Evolutionary conservation across 2,329 filamentous ascomycete species (phyloP).

Genomic region (Colletotrichum incanum): DNA sequence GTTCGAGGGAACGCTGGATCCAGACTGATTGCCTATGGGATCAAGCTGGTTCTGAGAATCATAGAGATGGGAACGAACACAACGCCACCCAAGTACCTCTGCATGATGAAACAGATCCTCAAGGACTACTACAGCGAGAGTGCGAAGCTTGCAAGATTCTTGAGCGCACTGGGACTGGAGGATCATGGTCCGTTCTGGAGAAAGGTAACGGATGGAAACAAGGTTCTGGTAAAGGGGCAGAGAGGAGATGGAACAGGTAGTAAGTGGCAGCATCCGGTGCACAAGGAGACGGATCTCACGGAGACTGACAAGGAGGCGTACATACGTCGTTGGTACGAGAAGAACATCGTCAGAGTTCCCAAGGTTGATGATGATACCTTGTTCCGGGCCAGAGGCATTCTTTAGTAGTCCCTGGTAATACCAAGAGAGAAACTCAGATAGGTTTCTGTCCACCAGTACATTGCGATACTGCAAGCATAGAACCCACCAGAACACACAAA

Average conservation of each 20-base stretch:
- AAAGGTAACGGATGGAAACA: neutral
- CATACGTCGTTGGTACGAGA: neutral
- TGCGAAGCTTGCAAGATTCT: neutral
- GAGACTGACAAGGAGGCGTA: neutral
- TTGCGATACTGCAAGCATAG: neutral
- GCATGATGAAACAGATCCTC: neutral
- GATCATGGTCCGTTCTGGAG: slow-evolving; percentile 3
- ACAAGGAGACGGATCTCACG: too few relatives aligned
- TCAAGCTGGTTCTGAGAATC: neutral
- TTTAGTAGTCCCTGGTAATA: neutral
- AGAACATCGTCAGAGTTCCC: neutral
- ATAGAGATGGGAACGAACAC: neutral
- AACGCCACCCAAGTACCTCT: too few relatives aligned
- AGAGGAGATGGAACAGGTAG: neutral
- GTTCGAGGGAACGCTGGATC: slow-evolving; percentile 33
- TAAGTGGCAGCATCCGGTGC: neutral
- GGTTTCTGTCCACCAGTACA: neutral
- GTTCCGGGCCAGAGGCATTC: neutral
- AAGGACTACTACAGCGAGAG: neutral
- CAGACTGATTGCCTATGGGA: slow-evolving; percentile 24
- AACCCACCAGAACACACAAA: neutral
- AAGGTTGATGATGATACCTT: neutral
- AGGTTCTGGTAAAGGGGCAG: neutral
- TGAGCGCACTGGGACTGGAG: neutral
- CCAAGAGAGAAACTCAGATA: neutral